These are phyloP conservation scores for Fennellomyces sp. DNA, from an alignment of 371 early-diverging fungal genomes.

Conservation along the genomic window DNA sequence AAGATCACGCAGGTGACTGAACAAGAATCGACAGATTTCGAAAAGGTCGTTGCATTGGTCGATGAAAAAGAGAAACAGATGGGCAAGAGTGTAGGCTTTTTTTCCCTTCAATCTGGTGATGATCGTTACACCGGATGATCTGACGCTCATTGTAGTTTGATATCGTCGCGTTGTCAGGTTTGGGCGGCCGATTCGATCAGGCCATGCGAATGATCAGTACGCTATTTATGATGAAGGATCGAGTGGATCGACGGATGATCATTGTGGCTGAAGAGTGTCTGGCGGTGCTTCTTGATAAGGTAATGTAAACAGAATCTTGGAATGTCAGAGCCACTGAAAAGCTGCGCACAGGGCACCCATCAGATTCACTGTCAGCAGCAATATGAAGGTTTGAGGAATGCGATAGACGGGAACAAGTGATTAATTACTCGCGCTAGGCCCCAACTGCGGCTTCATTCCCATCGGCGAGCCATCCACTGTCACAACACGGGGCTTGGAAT, in stretches of 20 bases:
- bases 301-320: too few species aligned
- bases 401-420: not conserved
- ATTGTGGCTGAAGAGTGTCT: conserved; percentile 76
- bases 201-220: conserved; percentile 77
- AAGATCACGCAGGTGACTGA: conserved; percentile 51
- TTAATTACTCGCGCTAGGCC: too few species aligned
- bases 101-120: too few species aligned
- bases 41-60: conserved; percentile 71
- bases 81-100: conserved; percentile 17
- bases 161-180: conserved; percentile 79
- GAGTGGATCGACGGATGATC: conserved; percentile 54
- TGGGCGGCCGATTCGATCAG: conserved; percentile 93
- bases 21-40: conserved; percentile 85
- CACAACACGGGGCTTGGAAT: conserved; percentile 79
- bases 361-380: conserved; percentile 61
- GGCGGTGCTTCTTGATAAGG: conserved; percentile 70
- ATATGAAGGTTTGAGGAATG: conserved; percentile 58
- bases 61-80: conserved; percentile 33
- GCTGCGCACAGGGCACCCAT: conserved; percentile 65
- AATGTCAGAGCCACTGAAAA: too few species aligned
- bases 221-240: conserved; percentile 55
- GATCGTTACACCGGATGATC: not conserved
- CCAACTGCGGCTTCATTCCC: conserved; percentile 90
- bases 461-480: conserved; percentile 66
- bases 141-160: conserved; percentile 38